Evolutionary conservation across 1,284 basidiomycete species (phyloP).

Genomic region (Coniophora puteana): DNA sequence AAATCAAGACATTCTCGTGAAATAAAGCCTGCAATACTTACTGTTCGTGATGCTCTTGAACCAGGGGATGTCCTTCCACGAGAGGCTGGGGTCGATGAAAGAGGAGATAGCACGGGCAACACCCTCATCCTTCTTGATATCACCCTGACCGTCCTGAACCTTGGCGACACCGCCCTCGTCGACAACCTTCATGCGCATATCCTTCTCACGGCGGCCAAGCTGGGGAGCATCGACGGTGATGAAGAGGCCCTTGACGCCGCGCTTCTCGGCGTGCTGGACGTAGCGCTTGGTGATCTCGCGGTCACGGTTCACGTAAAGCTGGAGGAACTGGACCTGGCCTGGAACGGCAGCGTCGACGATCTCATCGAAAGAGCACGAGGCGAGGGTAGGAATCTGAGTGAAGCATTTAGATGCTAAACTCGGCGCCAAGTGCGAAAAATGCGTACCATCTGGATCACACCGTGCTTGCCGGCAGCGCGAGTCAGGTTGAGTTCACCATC

Average conservation of each 20-base stretch:
- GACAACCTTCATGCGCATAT: conserved; percentile 94
- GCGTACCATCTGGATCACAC: conserved; percentile 56
- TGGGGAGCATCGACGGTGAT: conserved; percentile 92
- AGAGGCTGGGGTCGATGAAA: conserved; percentile 88
- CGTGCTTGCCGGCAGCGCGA: conserved; percentile 50
- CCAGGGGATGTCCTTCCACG: conserved; percentile 88
- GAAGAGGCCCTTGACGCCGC: conserved; percentile 81
- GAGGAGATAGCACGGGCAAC: conserved; percentile 89
- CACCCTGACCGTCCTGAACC: conserved; percentile 44
- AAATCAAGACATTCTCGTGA: not conserved
- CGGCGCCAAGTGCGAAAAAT: conserved; percentile 43
- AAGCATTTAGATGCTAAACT: conserved; percentile 9
- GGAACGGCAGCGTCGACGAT: conserved; percentile 68
- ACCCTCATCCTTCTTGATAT: conserved; percentile 81
- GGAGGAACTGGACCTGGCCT: conserved; percentile 72
- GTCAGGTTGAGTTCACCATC: conserved; percentile 62
- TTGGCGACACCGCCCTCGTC: conserved; percentile 70
- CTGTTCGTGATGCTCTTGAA: conserved; percentile 87
- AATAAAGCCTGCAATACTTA: conserved; percentile 26
- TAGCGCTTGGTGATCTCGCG: conserved; percentile 75
- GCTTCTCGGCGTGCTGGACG: conserved; percentile 76
- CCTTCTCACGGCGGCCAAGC: conserved; percentile 85
- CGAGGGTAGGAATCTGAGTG: conserved; percentile 20
- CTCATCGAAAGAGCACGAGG: conserved; percentile 24
- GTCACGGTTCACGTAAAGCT: conserved; percentile 81